phyloP scores from a whole-genome alignment of 805 yeast genomes.

The Scheffersomyces ergatensis region DNA sequence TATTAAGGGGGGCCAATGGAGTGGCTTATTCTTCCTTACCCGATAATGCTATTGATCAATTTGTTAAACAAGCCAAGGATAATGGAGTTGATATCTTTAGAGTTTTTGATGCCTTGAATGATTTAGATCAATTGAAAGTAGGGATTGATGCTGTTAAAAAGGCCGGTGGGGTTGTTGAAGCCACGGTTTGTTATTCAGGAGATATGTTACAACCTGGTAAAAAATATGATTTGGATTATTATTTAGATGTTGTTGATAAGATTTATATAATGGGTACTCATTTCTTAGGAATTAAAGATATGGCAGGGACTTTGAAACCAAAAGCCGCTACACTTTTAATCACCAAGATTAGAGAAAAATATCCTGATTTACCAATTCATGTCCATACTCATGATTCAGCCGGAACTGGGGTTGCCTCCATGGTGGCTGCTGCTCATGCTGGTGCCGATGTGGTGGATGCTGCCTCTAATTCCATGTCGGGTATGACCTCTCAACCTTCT shows the following conservation, averaged over 20 bases:
- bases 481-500: slow-evolving; percentile 98
- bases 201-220: slow-evolving; percentile 96
- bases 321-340: slow-evolving; percentile 83
- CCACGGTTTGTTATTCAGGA: slow-evolving; percentile 98
- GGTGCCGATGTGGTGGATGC: slow-evolving; percentile 99
- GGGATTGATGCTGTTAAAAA: slow-evolving; percentile 97
- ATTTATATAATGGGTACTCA: slow-evolving; percentile 95
- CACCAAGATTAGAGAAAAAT: slow-evolving; percentile 75
- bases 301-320: slow-evolving; percentile 99
- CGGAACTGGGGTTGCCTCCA: slow-evolving; percentile 97
- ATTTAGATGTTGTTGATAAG: slow-evolving; percentile 74
- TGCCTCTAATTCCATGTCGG: slow-evolving; percentile 96
- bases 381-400: slow-evolving; percentile 99
- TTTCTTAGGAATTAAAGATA: slow-evolving; percentile 95
- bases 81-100: slow-evolving; percentile 97
- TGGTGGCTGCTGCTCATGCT: slow-evolving; percentile 90
- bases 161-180: slow-evolving; percentile 99
- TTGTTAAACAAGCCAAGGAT: slow-evolving; percentile 90
- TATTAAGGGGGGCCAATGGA: slow-evolving; percentile 98
- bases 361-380: slow-evolving; percentile 94
- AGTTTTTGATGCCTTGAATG: slow-evolving; percentile 96
- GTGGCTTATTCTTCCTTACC: slow-evolving; percentile 97
- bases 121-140: slow-evolving; percentile 92
- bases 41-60: slow-evolving; percentile 97
- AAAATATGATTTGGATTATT: slow-evolving; percentile 92